Evolutionary conservation across 108 stramenopile species (phyloP).

Genomic region (Ochromonas danica): DNA sequence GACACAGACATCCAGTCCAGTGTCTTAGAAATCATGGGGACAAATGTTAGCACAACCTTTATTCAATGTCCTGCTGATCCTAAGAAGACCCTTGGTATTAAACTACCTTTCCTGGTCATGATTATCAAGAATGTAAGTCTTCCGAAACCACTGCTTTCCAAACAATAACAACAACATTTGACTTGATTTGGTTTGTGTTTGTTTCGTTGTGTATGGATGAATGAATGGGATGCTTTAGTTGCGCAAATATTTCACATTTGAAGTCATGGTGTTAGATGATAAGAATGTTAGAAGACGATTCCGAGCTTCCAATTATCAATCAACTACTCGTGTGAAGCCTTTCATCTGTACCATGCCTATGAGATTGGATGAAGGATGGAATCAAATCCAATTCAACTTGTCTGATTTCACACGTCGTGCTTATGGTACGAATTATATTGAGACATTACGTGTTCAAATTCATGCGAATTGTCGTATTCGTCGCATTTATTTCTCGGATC

Average conservation of each 20-base stretch:
- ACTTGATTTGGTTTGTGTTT: neutral
- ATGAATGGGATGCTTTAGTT: constrained; percentile 37
- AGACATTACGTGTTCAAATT: constrained; percentile 84
- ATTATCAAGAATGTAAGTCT: constrained; percentile 75
- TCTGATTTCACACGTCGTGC: constrained; percentile 84
- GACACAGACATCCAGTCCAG: constrained; percentile 85
- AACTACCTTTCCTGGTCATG: constrained; percentile 86
- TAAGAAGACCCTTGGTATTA: constrained; percentile 78
- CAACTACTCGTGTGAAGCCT: constrained; percentile 81
- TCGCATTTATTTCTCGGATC: constrained; percentile 82
- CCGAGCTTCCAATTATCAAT: constrained; percentile 84
- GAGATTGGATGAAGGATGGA: constrained; percentile 89
- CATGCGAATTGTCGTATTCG: constrained; percentile 87
- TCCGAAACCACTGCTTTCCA: neutral
- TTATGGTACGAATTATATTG: constrained; percentile 87
- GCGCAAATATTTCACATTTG: constrained; percentile 91
- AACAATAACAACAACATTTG: too few species aligned
- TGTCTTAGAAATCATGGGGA: constrained; percentile 85
- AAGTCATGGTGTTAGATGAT: constrained; percentile 86
- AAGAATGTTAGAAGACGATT: constrained; percentile 82
- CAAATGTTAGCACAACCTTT: constrained; percentile 84
- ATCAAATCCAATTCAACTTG: constrained; percentile 90
- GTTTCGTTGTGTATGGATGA: neutral
- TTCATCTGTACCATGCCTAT: constrained; percentile 94
- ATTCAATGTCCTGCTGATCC: constrained; percentile 79